Base-by-base conservation (phyloP, 805 yeast genomes). In the Candida manassasensis region DNA sequence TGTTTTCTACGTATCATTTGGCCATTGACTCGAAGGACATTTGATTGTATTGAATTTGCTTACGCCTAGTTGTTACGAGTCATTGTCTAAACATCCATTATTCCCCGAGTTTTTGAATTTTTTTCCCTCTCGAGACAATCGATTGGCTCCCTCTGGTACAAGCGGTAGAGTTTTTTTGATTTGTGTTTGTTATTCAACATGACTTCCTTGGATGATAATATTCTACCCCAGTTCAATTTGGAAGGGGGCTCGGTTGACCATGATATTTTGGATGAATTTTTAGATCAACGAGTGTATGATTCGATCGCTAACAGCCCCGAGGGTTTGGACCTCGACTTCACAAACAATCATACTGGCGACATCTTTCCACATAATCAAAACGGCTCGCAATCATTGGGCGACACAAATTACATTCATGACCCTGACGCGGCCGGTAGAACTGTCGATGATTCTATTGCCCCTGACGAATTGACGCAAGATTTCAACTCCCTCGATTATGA, bases 231-330 rank as follows among this genome's bases (percentile, higher is more conserved):
- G 32, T 29, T 29, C 13, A 29, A 14, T 18, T 15, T 15, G 17
- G 21, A 11, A 17, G 19, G 8, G 9, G 10, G 19, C n/a, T 6
- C 41, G 19, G 62, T 61, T 12, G 67, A 66, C 24, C 70, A 65
- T 15, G 81, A 77, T 41, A 63, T 77, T 22, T 49, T 78, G 29
- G 80, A 75, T 45, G 83, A 78, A 48, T 74, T 75, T 37, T 56
- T 75, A 35, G 79, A 75, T 47, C 70, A 73, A 43, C 55, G 78
- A 36, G 69, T 73, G 7, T 73, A 70, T 40, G 77, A 72, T 26
- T 39, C 48, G 2, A 36, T 44, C 17, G 37, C 39, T 11, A 42
- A 29, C 16, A 38, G 46, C 11, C 48, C 48, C 4, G 37, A 32
- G 19, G 37, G 33, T 12, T 22, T 33, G 19, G 35, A 40, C 17